These are phyloP conservation scores for Vitis rotundifolia DNA, from an alignment of 164 flowering plant species.

Conservation along the genomic window DNA sequence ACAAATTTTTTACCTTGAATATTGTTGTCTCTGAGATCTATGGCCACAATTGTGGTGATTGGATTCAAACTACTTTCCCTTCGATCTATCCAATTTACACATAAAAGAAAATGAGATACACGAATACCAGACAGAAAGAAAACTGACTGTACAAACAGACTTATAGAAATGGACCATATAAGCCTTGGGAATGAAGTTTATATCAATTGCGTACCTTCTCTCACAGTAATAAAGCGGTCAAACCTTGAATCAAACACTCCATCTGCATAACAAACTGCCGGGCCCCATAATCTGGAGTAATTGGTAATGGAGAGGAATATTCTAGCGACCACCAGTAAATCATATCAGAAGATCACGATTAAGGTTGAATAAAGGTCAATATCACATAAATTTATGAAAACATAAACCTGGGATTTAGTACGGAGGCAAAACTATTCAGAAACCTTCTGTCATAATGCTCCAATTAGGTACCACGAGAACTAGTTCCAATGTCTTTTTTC, in stretches of 20 bases:
- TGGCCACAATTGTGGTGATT: conserved; percentile 59
- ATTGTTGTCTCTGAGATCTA: conserved; percentile 34
- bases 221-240: conserved; percentile 37
- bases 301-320: conserved; percentile 39
- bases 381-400: not conserved
- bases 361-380: too few relatives aligned
- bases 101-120: not conserved
- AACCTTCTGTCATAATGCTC: too few relatives aligned
- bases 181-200: not conserved
- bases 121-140: too few relatives aligned
- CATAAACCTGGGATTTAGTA: too few relatives aligned
- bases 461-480: too few relatives aligned
- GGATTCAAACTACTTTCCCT: conserved; percentile 68
- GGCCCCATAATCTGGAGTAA: conserved; percentile 52
- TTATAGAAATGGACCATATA: not conserved
- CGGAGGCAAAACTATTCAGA: too few relatives aligned
- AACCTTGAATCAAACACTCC: conserved; percentile 54
- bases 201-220: conserved; percentile 36
- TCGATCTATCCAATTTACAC: conserved; percentile 45
- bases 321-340: not conserved
- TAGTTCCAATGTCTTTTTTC: too few relatives aligned
- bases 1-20: conserved; percentile 53
- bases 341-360: too few relatives aligned
- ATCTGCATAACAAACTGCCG: conserved; percentile 47
- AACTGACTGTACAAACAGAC: not conserved